Evolutionary conservation across 805 yeast genomes (phyloP).

Genomic region (Wickerhamiella azyma): DNA sequence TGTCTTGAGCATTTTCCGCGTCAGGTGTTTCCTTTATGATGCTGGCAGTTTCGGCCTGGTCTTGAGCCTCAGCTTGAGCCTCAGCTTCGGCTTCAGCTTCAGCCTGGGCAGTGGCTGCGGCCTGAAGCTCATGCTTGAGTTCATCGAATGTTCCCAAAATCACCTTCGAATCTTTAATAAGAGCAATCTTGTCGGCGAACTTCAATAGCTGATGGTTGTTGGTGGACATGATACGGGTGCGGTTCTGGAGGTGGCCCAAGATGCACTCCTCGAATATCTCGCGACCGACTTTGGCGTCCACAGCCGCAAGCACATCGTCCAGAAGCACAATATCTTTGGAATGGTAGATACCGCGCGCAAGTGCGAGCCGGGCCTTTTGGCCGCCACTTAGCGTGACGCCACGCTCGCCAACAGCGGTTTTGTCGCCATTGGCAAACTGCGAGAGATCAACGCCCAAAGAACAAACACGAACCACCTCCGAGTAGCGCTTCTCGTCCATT

Average conservation of each 20-base stretch:
- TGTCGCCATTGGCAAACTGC: conserved; percentile 52
- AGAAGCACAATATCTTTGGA: conserved; percentile 49
- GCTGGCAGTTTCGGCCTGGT: not conserved
- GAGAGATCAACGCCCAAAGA: conserved; percentile 53
- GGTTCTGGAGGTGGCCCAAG: conserved; percentile 38
- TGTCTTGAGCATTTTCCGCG: not conserved
- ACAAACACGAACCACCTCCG: conserved; percentile 46
- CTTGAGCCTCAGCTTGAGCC: not conserved
- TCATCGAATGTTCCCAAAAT: conserved; percentile 49
- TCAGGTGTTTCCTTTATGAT: not conserved
- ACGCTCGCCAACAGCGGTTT: conserved; percentile 64
- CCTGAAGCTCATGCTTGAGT: conserved; percentile 20
- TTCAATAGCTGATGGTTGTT: conserved; percentile 66
- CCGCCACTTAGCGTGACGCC: conserved; percentile 87
- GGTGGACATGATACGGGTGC: conserved; percentile 68
- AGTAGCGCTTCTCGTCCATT: conserved; percentile 38
- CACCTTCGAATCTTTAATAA: conserved; percentile 43
- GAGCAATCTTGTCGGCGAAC: conserved; percentile 55
- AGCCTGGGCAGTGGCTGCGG: not conserved
- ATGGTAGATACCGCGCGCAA: conserved; percentile 71
- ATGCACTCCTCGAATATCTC: conserved; percentile 61
- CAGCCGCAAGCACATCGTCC: conserved; percentile 79
- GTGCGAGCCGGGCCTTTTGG: conserved; percentile 71
- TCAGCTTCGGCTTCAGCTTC: not conserved
- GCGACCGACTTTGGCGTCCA: conserved; percentile 73